Evolutionary conservation across 2,329 filamentous ascomycete genomes (phyloP).

Genomic region (Xylaria sp.): DNA sequence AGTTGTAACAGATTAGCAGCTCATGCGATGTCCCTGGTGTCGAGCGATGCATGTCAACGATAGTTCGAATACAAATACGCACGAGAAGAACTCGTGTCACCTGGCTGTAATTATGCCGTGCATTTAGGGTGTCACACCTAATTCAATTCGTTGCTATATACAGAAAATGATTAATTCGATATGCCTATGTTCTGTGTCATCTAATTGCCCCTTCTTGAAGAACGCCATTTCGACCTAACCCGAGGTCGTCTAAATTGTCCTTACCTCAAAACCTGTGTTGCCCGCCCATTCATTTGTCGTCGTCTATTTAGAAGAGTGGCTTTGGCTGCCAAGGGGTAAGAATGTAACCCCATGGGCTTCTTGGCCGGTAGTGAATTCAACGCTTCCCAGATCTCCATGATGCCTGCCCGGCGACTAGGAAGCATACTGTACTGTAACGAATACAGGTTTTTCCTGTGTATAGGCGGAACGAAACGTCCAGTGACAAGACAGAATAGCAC

Average conservation of each 20-base stretch:
- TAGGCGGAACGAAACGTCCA: conserved; percentile 92
- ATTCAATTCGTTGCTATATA: conserved; percentile 17
- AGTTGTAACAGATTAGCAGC: background rate
- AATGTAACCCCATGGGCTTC: conserved; percentile 52
- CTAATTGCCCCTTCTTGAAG: conserved; percentile 21
- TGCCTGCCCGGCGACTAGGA: conserved; percentile 80
- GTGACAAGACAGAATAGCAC: conserved; percentile 90
- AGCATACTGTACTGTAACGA: conserved; percentile 98
- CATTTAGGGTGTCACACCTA: background rate
- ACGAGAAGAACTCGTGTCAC: background rate
- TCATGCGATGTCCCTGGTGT: background rate
- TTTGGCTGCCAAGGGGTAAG: conserved; percentile 39
- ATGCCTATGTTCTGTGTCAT: conserved; percentile 14
- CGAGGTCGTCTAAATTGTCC: background rate
- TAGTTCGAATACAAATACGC: background rate
- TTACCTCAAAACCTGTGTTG: conserved; percentile 35
- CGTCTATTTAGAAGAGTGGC: conserved; percentile 38
- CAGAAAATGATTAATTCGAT: background rate
- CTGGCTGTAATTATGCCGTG: background rate
- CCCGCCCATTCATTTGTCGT: conserved; percentile 44
- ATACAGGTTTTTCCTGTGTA: conserved; percentile 93
- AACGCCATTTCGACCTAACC: conserved; percentile 27
- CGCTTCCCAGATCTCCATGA: conserved; percentile 85
- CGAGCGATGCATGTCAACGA: background rate
- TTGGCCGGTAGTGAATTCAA: conserved; percentile 63